Base-by-base conservation (phyloP, 768 basidiomycete genomes). In the Rhizopogon vesiculosus region DNA sequence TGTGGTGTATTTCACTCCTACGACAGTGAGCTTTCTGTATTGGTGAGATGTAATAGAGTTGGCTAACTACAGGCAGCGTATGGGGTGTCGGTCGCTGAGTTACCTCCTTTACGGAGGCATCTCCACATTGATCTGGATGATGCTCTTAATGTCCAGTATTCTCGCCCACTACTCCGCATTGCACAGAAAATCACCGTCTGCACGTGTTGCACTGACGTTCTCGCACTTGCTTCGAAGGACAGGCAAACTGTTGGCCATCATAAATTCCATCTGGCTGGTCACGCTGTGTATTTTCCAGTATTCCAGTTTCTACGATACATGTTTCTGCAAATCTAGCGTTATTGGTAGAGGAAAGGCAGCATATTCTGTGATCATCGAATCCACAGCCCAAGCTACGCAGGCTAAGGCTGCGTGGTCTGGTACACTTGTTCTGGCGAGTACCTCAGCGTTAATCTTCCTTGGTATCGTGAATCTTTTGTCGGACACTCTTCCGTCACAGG, bases 371-470 rank as follows among this genome's bases (percentile, higher is more conserved):
- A 67, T 76, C 1, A 7, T n/a, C 1, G 45, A 51, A 0, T 3
- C 0, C 3, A 0, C 9, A 0, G 54, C 45, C 3, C 74, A 74
- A 43, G 22, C 72, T 9, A 18, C 38, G 7, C 29, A 52, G 42
- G 70, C 69, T 62, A 64, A 54, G 42, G 38, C 13, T 0, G 71
- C 71, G 16, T 77, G 77, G 76, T 66, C 70, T 42, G 74, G 76
- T 0, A 75, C 68, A 1, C 64, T 74, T 0, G 59, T 54, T 6
- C 62, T 77, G 2, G 66, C 69, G 2, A 55, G 63, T 29, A 51
- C 54, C 1, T 62, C 51, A 56, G 68, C 66, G 4, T 9, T 49
- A 0, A n/a, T 68, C 19, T 75, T 69, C 28, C 61, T 70, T 0
- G 60, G 64, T 2, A 62, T 62, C 53, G 64, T 74, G 0, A 68